Base-by-base conservation (phyloP, 768 basidiomycete genomes). In the Naganishia randhawae region DNA sequence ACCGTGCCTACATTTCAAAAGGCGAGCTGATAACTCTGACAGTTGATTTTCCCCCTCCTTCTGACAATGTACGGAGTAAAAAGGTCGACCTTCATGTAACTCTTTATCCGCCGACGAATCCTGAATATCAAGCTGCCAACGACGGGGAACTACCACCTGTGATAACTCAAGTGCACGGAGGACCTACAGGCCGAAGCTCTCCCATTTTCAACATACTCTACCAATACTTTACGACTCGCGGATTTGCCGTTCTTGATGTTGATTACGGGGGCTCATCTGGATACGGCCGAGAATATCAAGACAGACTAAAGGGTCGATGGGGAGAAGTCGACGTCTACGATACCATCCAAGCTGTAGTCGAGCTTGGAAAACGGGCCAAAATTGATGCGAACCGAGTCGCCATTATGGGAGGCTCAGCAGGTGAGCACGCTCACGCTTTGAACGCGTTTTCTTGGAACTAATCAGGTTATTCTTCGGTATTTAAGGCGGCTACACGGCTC, bases 241-340 rank as follows among this genome's bases (percentile, higher is more conserved):
- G 71, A 0, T 65, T 65, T 39, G 55, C 67, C 86, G 72, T 88
- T 85, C 72, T 89, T 39, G 88, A 88, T 64, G 88, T 92, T 50
- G 88, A 91, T 31, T 65, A 90, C 69, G 84, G 88, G 1, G 91
- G 90, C 0, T 89, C 88, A 0, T 85, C 85, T 5, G 87, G 89
- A 0, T 90, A 87, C 73, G 90, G 90, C 0, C 84, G 88, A 4
- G 80, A 81, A 50, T 91, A 89, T 74, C 85, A 84, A 83, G 83
- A 66, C 16, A 27, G 69, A 22, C 37, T 69, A n/a, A 53, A 19
- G n/a, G 69, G 65, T 1, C 41, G 51, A 14, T 92, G 91, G 91
- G 91, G 90, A 3, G 71, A 90, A 16, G 84, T 87, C 9, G 91
- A 92, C 72, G 84, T 88, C 1, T 80, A 84, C 22, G 91, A 92